These are phyloP conservation scores for Anisogramma anomala DNA, from an alignment of 2,329 filamentous ascomycete genomes.

Conservation along the genomic window DNA sequence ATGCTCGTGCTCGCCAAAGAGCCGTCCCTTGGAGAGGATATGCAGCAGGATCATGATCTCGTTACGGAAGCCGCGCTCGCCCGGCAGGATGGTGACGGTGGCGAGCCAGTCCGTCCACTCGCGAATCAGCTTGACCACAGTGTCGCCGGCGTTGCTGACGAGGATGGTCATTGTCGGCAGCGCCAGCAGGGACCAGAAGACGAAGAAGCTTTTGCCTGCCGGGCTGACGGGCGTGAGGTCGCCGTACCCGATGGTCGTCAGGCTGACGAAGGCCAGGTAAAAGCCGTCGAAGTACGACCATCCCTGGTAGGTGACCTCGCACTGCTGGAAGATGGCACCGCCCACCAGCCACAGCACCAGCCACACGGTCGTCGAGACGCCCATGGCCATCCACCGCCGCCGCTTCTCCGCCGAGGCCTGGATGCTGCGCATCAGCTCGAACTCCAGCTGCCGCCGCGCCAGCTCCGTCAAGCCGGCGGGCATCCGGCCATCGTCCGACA, in stretches of 20 bases:
- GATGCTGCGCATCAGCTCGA: constrained; percentile 70
- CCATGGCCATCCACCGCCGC: constrained; percentile 63
- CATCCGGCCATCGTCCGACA: constrained; percentile 14
- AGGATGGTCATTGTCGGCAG: constrained; percentile 82
- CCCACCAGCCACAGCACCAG: constrained; percentile 69
- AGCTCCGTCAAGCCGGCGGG: constrained; percentile 31
- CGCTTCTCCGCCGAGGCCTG: constrained; percentile 53
- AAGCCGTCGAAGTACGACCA: constrained; percentile 72
- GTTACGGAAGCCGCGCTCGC: constrained; percentile 36
- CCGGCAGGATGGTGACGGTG: constrained; percentile 49
- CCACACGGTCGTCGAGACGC: constrained; percentile 57
- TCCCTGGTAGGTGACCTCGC: constrained; percentile 40
- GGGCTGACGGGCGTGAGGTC: constrained; percentile 68
- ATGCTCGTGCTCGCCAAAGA: constrained; percentile 28
- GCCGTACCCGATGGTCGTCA: constrained; percentile 81
- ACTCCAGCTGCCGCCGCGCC: constrained; percentile 56
- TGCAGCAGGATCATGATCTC: constrained; percentile 34
- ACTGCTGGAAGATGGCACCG: constrained; percentile 56
- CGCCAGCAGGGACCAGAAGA: constrained; percentile 83
- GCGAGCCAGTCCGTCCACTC: constrained; percentile 45
- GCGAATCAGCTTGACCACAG: constrained; percentile 54
- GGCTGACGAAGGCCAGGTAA: constrained; percentile 75
- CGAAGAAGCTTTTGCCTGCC: constrained; percentile 72
- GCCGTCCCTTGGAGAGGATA: constrained; percentile 30
- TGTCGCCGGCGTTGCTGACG: constrained; percentile 74